These are phyloP conservation scores for Ambrosia artemisiifolia DNA, from an alignment of 129 eudicot genomes.

Conservation along the genomic window DNA sequence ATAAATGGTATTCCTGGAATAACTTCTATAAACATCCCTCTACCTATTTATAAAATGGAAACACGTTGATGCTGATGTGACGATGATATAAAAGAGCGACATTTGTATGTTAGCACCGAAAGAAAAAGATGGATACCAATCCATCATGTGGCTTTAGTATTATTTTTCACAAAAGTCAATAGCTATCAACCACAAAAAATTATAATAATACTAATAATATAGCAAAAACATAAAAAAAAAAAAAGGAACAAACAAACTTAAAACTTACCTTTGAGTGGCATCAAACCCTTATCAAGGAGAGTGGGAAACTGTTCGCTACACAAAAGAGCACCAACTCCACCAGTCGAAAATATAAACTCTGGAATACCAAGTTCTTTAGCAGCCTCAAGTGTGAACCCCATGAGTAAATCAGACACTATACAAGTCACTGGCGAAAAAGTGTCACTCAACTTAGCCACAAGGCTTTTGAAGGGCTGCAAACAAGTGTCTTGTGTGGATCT, in stretches of 20 bases:
- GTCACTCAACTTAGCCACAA: slow-evolving; percentile 23
- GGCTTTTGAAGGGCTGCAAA: slow-evolving; percentile 28
- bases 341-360: slow-evolving; percentile 33
- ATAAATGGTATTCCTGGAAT: too few species aligned
- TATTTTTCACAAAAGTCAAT: too few species aligned
- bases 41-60: too few species aligned
- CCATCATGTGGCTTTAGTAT: too few species aligned
- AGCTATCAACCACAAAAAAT: background rate
- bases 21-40: too few species aligned
- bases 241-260: background rate
- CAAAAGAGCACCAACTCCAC: slow-evolving; percentile 37
- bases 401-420: slow-evolving; percentile 36
- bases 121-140: too few species aligned
- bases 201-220: background rate
- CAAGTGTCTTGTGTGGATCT: slow-evolving; percentile 20
- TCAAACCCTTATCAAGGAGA: slow-evolving; percentile 33
- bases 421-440: slow-evolving; percentile 35
- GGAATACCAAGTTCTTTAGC: slow-evolving; percentile 41
- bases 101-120: too few species aligned
- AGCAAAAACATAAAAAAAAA: background rate
- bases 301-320: slow-evolving; percentile 35
- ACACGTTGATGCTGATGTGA: too few species aligned
- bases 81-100: too few species aligned
- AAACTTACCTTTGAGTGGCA: slow-evolving; percentile 41
- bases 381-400: slow-evolving; percentile 43